Evolutionary conservation across 2,329 filamentous ascomycete genomes (phyloP), one percentile per base, ranked within the genome.

Genomic region (Ophiosphaerella herpotricha): DNA sequence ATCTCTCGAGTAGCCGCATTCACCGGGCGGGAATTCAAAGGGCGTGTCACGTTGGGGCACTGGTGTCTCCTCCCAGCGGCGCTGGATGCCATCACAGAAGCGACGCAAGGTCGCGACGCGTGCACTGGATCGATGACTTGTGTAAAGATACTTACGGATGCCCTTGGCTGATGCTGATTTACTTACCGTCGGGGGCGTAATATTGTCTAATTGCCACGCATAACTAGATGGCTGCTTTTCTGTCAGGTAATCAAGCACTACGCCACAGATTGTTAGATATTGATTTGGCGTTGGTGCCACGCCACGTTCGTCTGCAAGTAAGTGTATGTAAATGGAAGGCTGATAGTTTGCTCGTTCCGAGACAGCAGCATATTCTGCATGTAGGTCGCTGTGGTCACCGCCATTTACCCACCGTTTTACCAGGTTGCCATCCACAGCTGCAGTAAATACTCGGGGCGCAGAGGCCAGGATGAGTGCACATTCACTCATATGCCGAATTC

Each of bases 321-420:
- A 41, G 23, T 70, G 65, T 9, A 65, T 50, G 36, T 70, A 69
- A 5, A 70, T 70, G 1, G 61, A 67, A 1, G 66, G 65, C 26
- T 67, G 63, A 0, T 48, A 5, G 7, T 56, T 38, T 7, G 66
- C 67, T 39, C 57, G 48, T 16, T 61, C 34, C n/a, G 52, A 53
- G 6, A 70, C 50, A 8, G 39, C 31, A 3, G 33, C 39, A 32
- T 68, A 62, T 21, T 68, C 54, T 21, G 34, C 34, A 41, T 64
- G 61, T 0, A 71, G 37, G 1, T 49, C 18, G 11, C 43, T 0
- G 14, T 66, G 37, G 1, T 48, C 18, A 12, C 43, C 0, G 14
- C 64, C 57, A n/a, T 13, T 16, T 0, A 42, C 43, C 21, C 68
- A 50, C 5, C 48, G 51, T n/a, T 40, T 41, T 7, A 62, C 35